Conservation (phyloP, 2,329 filamentous ascomycete genomes). For the Exserohilum turcica region DNA sequence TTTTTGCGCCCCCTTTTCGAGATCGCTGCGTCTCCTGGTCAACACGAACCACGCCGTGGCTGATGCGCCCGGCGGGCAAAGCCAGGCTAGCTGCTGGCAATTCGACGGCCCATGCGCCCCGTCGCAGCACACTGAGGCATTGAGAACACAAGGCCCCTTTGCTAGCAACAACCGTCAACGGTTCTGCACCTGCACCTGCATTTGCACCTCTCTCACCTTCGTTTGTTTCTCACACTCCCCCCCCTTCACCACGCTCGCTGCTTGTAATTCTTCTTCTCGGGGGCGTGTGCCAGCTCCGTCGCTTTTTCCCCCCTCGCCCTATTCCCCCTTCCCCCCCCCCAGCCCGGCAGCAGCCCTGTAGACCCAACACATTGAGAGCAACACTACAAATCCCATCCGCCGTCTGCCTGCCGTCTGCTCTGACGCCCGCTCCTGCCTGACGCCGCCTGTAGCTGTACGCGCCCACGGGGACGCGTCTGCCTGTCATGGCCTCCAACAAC, state of each 20-base stretch:
- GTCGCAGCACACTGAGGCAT: slow-evolving; percentile 14
- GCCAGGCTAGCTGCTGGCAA: slow-evolving; percentile 8
- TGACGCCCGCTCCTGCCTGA: slow-evolving; percentile 24
- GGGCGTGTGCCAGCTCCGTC: not conserved
- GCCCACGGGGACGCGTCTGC: slow-evolving; percentile 48
- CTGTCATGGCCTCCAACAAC: slow-evolving; percentile 65
- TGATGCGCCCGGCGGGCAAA: slow-evolving; percentile 18
- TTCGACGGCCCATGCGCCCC: slow-evolving; percentile 10
- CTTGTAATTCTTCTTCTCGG: slow-evolving; percentile 25
- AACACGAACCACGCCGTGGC: slow-evolving; percentile 23
- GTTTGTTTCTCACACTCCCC: slow-evolving; percentile 23
- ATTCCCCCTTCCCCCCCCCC: slow-evolving; percentile 33
- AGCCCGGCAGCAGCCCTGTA: not conserved
- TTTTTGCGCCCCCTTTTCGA: slow-evolving; percentile 30
- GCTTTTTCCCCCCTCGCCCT: slow-evolving; percentile 8
- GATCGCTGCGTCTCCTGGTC: slow-evolving; percentile 19
- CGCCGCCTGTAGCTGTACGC: slow-evolving; percentile 37
- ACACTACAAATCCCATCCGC: slow-evolving; percentile 15
- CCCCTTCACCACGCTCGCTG: slow-evolving; percentile 39
- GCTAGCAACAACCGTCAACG: slow-evolving; percentile 24
- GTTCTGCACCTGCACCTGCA: slow-evolving; percentile 19
- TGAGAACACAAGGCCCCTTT: slow-evolving; percentile 23
- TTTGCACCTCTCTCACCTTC: slow-evolving; percentile 38
- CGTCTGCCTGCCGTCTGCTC: slow-evolving; percentile 12
- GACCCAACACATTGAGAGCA: slow-evolving; percentile 7